Evolutionary conservation across 164 flowering plant genomes (phyloP), one percentile per base, ranked within the genome.

Genomic region (Nelumbo lutea): DNA sequence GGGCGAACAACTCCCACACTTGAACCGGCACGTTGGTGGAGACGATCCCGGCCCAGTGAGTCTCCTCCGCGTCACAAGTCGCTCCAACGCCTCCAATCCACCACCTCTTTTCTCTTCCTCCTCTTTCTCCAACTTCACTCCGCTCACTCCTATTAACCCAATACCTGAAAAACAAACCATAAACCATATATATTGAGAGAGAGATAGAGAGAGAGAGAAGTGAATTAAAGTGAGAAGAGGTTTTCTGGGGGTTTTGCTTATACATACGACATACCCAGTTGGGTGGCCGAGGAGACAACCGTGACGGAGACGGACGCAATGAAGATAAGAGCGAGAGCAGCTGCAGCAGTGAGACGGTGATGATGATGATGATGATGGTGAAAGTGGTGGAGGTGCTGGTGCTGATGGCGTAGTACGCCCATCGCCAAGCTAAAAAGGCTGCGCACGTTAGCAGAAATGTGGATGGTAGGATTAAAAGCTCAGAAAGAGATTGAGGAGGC

Each of bases 21-120:
- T 91, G 72, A 83, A 84, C 77, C 89, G 76, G 64, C 97, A 94
- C n/a, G 84, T 66, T 6, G 98, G 97, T 46, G 98, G 98, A 14
- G 83, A 80, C 42, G 98, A 91, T 42, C 97, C 97, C 14, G 86
- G 87, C 42, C 95, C 86, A 8, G 50, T 70, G 7, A 79, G 72
- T 66, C 79, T 67, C 69, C 84, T 80, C 80, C 78, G 79, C n/a
- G 51, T 64, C 81, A 71, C 15, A 42, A 79, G 67, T 70, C 64
- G 72, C 68, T 70, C 76, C 71, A 51, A 44, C 2, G 47, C 65
- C 63, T 7, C 41, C 13, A 45, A 42, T 61, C 52, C 66, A 52
- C 51, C 40, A 2, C 42, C 51, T 41, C 15, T 53, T 47, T 38
- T 57, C 47, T 27, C 27, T 27, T 13, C 50, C 61, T 68, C 58